phyloP scores from a whole-genome alignment of 345 rosid species.

The Kandelia obovata region DNA sequence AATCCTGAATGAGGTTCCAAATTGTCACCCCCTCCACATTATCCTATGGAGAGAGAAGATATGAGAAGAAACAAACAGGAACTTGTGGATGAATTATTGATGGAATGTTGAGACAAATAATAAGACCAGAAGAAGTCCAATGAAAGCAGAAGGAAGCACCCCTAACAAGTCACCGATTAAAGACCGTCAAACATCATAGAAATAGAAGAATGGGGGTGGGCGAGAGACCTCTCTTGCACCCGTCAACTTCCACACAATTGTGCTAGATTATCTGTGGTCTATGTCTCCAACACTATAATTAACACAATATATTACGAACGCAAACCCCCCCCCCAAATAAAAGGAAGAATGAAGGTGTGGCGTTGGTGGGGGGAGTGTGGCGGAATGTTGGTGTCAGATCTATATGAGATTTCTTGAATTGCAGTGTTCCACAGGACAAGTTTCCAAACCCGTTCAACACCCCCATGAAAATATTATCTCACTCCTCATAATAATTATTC shows the following conservation, averaged over 20 bases:
- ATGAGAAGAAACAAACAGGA: neutral
- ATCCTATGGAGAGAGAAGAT: neutral
- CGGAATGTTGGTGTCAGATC: slow-evolving; percentile 40
- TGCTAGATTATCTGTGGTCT: too few relatives aligned
- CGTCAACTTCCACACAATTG: too few relatives aligned
- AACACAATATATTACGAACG: too few relatives aligned
- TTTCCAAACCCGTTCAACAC: slow-evolving; percentile 23
- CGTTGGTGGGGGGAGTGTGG: slow-evolving; percentile 24
- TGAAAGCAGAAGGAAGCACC: slow-evolving; percentile 11
- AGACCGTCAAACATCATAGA: slow-evolving; percentile 22
- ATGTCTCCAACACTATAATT: too few relatives aligned
- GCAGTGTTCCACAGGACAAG: slow-evolving; percentile 25
- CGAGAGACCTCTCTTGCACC: too few relatives aligned
- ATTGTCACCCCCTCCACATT: neutral
- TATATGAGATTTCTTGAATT: slow-evolving; percentile 26
- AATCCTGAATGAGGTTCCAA: slow-evolving; percentile 16
- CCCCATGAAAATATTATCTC: neutral
- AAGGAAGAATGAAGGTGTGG: neutral
- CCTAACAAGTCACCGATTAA: slow-evolving; percentile 20
- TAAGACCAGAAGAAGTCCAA: neutral
- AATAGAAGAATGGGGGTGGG: neutral
- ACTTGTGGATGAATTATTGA: slow-evolving; percentile 8
- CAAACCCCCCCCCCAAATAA: too few relatives aligned
- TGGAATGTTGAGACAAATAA: slow-evolving; percentile 1
- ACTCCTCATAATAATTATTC: too few relatives aligned